A percentile compares a stretch with the other conserved stretches of the same genome.
Conservation (phyloP, 352 stramenopile species). For the Phytophthora syringae region DNA sequence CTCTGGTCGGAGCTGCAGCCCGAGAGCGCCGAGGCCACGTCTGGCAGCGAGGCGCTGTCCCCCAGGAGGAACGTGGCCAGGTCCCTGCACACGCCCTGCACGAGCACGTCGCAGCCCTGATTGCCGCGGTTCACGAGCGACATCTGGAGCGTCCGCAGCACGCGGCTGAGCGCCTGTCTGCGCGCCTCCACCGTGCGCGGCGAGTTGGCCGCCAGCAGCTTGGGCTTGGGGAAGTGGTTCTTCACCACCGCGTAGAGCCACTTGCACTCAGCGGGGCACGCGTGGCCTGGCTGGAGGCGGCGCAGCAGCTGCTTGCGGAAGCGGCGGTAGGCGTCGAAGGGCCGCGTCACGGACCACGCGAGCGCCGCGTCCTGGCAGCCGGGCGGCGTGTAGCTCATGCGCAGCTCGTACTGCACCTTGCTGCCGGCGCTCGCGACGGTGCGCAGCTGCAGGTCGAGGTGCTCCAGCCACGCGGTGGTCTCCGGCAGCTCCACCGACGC, state of each 20-base stretch:
- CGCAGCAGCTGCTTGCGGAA: slow-evolving; percentile 48
- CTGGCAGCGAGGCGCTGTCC: slow-evolving; percentile 26
- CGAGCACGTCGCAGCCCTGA: slow-evolving; percentile 35
- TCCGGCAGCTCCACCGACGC: slow-evolving; percentile 38
- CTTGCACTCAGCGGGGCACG: too few species aligned
- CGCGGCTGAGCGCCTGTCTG: slow-evolving; percentile 33
- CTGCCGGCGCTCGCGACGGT: slow-evolving; percentile 12
- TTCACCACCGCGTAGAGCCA: slow-evolving; percentile 46
- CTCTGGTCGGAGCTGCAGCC: slow-evolving; percentile 34
- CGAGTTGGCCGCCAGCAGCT: slow-evolving; percentile 35
- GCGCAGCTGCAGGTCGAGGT: slow-evolving; percentile 32
- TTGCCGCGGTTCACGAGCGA: slow-evolving; percentile 43
- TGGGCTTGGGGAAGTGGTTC: slow-evolving; percentile 43
- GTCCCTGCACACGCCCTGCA: slow-evolving; percentile 34
- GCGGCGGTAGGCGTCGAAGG: slow-evolving; percentile 50
- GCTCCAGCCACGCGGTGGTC: slow-evolving; percentile 40
- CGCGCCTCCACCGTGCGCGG: slow-evolving; percentile 31
- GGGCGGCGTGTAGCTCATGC: slow-evolving; percentile 31
- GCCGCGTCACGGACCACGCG: slow-evolving; percentile 33
- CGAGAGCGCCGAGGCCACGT: slow-evolving; percentile 21
- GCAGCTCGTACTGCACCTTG: slow-evolving; percentile 31
- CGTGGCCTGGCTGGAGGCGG: slow-evolving; percentile 27
- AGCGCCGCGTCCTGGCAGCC: slow-evolving; percentile 23
- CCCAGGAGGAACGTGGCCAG: slow-evolving; percentile 37
- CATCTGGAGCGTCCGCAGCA: slow-evolving; percentile 35